Percentiles rank a stretch among this genome's conserved stretches.
Evolutionary conservation across 306 rosid genomes (phyloP).

Genomic region (Pterocarpus macrocarpus): DNA sequence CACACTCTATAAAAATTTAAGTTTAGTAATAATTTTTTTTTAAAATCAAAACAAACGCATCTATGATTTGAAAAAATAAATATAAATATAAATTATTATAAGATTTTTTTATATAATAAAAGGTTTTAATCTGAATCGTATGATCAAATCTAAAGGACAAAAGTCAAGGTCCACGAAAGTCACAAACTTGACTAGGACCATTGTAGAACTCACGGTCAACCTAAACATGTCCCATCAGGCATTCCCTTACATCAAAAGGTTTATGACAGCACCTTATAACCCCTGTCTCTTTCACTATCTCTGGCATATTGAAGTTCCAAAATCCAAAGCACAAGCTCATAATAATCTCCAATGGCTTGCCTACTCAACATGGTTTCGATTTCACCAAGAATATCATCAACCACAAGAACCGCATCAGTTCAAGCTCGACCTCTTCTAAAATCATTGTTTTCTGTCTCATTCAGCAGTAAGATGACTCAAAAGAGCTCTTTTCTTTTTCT

Average conservation of each 20-base stretch:
- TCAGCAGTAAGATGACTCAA: slow-evolving; percentile 50
- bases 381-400: slow-evolving; percentile 42
- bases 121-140: too few relatives aligned
- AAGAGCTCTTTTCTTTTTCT: slow-evolving; percentile 16
- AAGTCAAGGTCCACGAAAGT: too few relatives aligned
- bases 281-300: not conserved
- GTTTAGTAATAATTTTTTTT: too few relatives aligned
- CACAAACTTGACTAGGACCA: too few relatives aligned
- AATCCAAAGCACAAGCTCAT: not conserved
- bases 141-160: too few relatives aligned
- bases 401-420: slow-evolving; percentile 40
- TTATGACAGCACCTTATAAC: not conserved
- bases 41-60: too few relatives aligned
- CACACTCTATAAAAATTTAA: too few relatives aligned
- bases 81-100: too few relatives aligned
- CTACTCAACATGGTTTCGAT: slow-evolving; percentile 51
- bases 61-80: too few relatives aligned
- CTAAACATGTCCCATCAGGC: not conserved
- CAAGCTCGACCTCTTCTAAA: slow-evolving; percentile 27
- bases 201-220: not conserved
- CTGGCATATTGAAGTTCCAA: slow-evolving; percentile 24
- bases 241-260: not conserved
- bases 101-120: too few relatives aligned
- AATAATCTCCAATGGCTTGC: slow-evolving; percentile 45
- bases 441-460: slow-evolving; percentile 36